Evolutionary conservation across 805 yeast species (phyloP), one percentile per base, ranked within the genome.

Genomic region (Saturnispora bothae): DNA sequence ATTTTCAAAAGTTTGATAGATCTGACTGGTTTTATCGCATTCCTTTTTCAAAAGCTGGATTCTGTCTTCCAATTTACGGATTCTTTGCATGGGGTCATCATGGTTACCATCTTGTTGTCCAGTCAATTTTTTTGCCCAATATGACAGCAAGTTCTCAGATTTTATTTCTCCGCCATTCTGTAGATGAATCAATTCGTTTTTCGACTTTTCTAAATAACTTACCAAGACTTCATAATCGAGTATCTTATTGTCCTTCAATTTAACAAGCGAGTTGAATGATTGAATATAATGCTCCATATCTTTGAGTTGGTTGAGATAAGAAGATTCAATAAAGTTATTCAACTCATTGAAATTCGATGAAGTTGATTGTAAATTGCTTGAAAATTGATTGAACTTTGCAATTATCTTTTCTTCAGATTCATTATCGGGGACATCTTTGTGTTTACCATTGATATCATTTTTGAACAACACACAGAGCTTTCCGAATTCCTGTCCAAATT

Each of bases 221-320:
- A 75, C 72, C 31, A 89, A 64, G 36, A 83, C 94, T 53, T 92
- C 96, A 51, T 80, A 78, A 56, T 89, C 98, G 20, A 89, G 72
- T 49, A 83, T 88, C 56, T 88, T 88, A 53, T 85, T 86, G 52
- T 89, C 97, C 47, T 89, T 85, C 40, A 83, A 68, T 52, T 81
- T 86, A 38, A 92, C 71, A 42, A 89, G 62, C 44, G 69, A 73
- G 50, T 76, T 76, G 47, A 82, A 61, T 17, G 81, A 73, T 35
- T 63, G 64, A 32, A 80, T 72, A 49, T 82, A 92, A 59, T 83
- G 88, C 45, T 89, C 85, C 59, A 92, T 68, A 57, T 92, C 97
- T 47, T 83, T 80, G 47, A 92, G 61, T 10, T 94, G 76, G 2
- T 83, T 82, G 34, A 85, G 67, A 51, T 84, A 92, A 28, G 85